phyloP scores from a whole-genome alignment of 805 yeast species.

The Candida sithepensis region DNA sequence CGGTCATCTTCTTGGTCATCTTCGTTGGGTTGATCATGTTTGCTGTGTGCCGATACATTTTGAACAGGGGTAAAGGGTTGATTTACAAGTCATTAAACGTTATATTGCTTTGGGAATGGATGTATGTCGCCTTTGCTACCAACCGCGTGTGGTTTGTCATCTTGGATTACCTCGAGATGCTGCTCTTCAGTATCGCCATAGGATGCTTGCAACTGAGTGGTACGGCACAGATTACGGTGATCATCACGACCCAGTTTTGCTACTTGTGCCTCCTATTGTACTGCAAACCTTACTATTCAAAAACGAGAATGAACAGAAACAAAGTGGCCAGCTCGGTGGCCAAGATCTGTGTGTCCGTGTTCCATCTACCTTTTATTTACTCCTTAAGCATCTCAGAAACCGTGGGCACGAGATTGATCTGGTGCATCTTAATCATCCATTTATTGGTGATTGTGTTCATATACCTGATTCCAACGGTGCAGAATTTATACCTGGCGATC shows the following conservation, averaged over 20 bases:
- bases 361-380: slow-evolving; percentile 42
- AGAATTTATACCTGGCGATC: slow-evolving; percentile 26
- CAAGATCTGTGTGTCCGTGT: slow-evolving; percentile 35
- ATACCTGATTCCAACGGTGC: slow-evolving; percentile 26
- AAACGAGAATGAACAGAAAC: slow-evolving; percentile 29
- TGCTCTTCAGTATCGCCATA: slow-evolving; percentile 38
- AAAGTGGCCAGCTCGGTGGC: slow-evolving; percentile 36
- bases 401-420: slow-evolving; percentile 39
- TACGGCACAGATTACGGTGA: slow-evolving; percentile 38
- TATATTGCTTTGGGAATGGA: slow-evolving; percentile 44
- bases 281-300: slow-evolving; percentile 32
- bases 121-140: slow-evolving; percentile 44
- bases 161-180: slow-evolving; percentile 32
- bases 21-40: slow-evolving; percentile 33
- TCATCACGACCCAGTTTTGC: slow-evolving; percentile 35
- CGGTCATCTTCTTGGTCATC: slow-evolving; percentile 31
- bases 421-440: slow-evolving; percentile 41
- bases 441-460: slow-evolving; percentile 20
- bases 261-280: slow-evolving; percentile 24
- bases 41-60: slow-evolving; percentile 33
- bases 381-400: slow-evolving; percentile 35
- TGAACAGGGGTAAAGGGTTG: slow-evolving; percentile 18
- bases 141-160: slow-evolving; percentile 35
- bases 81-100: slow-evolving; percentile 46
- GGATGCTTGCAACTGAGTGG: slow-evolving; percentile 45